These are phyloP conservation scores for Penicillium sp. DNA, from an alignment of 2,329 filamentous ascomycete genomes.

Conservation along the genomic window DNA sequence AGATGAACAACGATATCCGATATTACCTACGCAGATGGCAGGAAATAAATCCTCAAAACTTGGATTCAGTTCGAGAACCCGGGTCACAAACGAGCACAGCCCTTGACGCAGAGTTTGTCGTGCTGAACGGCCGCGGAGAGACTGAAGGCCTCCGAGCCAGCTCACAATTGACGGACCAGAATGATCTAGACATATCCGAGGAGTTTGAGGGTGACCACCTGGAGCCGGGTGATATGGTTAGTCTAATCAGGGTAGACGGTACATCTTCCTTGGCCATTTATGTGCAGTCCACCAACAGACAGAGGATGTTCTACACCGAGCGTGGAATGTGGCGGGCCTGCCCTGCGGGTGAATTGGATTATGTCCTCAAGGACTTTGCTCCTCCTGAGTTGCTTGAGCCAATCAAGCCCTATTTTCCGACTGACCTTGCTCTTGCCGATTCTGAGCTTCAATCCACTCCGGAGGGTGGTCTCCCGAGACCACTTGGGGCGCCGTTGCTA, in stretches of 20 bases:
- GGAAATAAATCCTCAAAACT: slow-evolving; percentile 23
- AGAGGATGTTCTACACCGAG: slow-evolving; percentile 43
- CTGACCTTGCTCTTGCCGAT: slow-evolving; percentile 23
- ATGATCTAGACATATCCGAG: slow-evolving; percentile 25
- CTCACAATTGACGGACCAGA: slow-evolving; percentile 22
- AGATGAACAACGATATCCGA: slow-evolving; percentile 37
- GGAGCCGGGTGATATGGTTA: slow-evolving; percentile 41
- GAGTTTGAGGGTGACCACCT: slow-evolving; percentile 36
- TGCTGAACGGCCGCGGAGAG: slow-evolving; percentile 32
- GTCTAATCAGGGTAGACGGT: slow-evolving; percentile 27
- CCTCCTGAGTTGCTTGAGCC: slow-evolving; percentile 43
- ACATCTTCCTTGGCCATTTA: slow-evolving; percentile 38
- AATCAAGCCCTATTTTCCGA: slow-evolving; percentile 51
- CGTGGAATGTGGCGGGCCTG: slow-evolving; percentile 44
- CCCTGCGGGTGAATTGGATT: slow-evolving; percentile 41
- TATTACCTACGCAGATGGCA: slow-evolving; percentile 43
- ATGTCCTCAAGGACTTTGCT: slow-evolving; percentile 49
- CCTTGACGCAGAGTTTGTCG: slow-evolving; percentile 12
- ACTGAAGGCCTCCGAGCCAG: slow-evolving; percentile 26
- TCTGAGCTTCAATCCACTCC: slow-evolving; percentile 33
- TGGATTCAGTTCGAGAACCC: slow-evolving; percentile 30
- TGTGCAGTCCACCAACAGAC: slow-evolving; percentile 38
- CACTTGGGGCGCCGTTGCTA: slow-evolving; percentile 35
- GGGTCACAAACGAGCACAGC: slow-evolving; percentile 11
- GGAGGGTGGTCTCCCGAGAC: slow-evolving; percentile 42